Evolutionary conservation across 805 yeast genomes (phyloP).

Genomic region (Candida mattraensis): DNA sequence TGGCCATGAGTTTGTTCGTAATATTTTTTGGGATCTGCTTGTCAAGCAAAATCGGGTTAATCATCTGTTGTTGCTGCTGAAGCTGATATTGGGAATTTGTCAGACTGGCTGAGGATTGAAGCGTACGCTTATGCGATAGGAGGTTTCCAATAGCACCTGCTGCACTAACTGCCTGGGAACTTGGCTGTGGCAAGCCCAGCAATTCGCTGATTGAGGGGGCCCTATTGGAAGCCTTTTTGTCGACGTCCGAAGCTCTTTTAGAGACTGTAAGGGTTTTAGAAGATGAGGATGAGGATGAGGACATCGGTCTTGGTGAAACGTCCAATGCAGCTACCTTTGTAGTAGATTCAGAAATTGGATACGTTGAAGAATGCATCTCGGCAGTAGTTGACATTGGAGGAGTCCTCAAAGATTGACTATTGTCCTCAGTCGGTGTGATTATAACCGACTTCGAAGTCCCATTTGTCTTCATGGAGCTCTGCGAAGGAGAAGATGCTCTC

Average conservation of each 20-base stretch:
- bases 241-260: conserved; percentile 8
- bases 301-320: background rate
- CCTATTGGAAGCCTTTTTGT: conserved; percentile 13
- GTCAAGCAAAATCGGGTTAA: conserved; percentile 34
- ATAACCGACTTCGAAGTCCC: conserved; percentile 21
- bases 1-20: conserved; percentile 28
- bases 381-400: conserved; percentile 19
- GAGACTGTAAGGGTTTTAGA: conserved; percentile 2
- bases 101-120: conserved; percentile 20
- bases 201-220: conserved; percentile 31
- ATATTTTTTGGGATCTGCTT: conserved; percentile 33
- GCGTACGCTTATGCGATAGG: conserved; percentile 30
- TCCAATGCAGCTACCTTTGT: conserved; percentile 7
- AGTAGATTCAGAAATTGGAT: conserved; percentile 1
- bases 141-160: conserved; percentile 37
- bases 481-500: conserved; percentile 24
- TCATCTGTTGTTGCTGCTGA: conserved; percentile 31
- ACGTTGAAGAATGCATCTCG: conserved; percentile 7
- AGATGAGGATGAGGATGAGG: background rate
- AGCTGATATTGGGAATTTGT: conserved; percentile 21
- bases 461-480: conserved; percentile 17
- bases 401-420: conserved; percentile 11
- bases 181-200: conserved; percentile 30
- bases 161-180: conserved; percentile 36
- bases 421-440: conserved; percentile 8